Evolutionary conservation across 2,329 filamentous ascomycete genomes (phyloP).

Genomic region (Penicillium paneum): DNA sequence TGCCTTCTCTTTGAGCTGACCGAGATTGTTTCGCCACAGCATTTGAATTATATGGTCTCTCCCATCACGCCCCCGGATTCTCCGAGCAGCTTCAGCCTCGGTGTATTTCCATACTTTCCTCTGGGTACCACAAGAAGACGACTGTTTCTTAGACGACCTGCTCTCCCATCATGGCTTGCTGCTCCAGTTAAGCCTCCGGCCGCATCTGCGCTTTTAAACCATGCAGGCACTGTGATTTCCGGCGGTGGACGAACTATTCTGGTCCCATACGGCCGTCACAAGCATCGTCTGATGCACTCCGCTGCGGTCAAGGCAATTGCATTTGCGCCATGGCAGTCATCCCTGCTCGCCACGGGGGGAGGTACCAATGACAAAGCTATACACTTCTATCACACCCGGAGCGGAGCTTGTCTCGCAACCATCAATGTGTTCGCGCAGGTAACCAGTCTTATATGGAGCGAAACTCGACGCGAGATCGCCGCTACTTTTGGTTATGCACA

Average conservation of each 20-base stretch:
- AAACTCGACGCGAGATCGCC: conserved; percentile 77
- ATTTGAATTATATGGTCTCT: conserved; percentile 9
- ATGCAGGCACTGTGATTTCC: conserved; percentile 29
- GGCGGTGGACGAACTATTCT: conserved; percentile 43
- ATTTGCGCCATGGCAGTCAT: conserved; percentile 91
- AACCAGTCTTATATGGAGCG: conserved; percentile 87
- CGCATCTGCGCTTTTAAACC: conserved; percentile 22
- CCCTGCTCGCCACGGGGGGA: conserved; percentile 83
- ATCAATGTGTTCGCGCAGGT: conserved; percentile 93
- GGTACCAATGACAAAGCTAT: conserved; percentile 94
- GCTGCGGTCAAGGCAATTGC: conserved; percentile 96
- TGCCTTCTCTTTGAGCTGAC: conserved; percentile 76
- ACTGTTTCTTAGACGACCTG: conserved; percentile 22
- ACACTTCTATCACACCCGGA: conserved; percentile 86
- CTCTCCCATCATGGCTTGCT: conserved; percentile 30
- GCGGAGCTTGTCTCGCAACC: conserved; percentile 78
- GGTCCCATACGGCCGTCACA: conserved; percentile 57
- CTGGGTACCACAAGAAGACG: conserved; percentile 19
- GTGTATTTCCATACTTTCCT: conserved; percentile 23
- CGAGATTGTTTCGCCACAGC: conserved; percentile 46
- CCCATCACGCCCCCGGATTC: conserved; percentile 9
- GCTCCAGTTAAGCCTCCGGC: conserved; percentile 16
- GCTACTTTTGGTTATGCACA: conserved; percentile 93
- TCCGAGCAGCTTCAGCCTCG: conserved; percentile 13
- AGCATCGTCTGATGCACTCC: conserved; percentile 71